Percentiles rank a stretch among this genome's conserved stretches.
These are phyloP conservation scores for Ophiostoma ulmi DNA, from an alignment of 2,329 filamentous ascomycete genomes.

Conservation along the genomic window DNA sequence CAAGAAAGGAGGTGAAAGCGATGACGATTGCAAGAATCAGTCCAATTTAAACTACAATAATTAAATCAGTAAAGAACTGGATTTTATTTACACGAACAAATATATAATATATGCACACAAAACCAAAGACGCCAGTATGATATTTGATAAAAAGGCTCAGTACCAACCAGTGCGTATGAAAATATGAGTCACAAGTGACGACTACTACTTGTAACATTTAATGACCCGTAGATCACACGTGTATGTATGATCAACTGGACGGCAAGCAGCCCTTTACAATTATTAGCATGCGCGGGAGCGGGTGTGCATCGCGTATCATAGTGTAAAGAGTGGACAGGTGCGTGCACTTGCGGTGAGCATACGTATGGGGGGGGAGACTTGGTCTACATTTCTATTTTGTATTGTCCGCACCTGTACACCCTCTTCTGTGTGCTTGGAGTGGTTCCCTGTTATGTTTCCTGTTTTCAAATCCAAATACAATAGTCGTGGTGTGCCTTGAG, in stretches of 20 bases:
- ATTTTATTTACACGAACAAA: too few species aligned
- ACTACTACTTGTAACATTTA: too few species aligned
- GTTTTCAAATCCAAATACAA: not conserved
- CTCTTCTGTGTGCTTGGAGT: not conserved
- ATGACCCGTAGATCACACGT: not conserved
- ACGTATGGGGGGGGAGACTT: not conserved
- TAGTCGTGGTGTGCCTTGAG: not conserved
- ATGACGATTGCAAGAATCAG: too few species aligned
- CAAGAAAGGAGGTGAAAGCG: too few species aligned
- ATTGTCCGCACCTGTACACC: not conserved
- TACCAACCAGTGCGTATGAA: not conserved
- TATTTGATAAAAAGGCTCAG: too few species aligned
- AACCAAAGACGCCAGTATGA: not conserved
- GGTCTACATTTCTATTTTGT: too few species aligned
- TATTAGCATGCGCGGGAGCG: conserved; percentile 1
- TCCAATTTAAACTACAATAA: too few species aligned
- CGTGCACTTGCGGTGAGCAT: conserved; percentile 12
- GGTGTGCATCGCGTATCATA: not conserved
- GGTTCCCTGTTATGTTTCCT: not conserved
- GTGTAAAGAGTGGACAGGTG: not conserved
- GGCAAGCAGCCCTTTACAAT: not conserved
- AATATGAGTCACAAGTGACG: not conserved
- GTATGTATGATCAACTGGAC: not conserved
- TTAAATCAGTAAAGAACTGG: too few species aligned
- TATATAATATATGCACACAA: too few species aligned